phyloP scores from a whole-genome alignment of 305 asterid species.

The Fraxinus baroniana region DNA sequence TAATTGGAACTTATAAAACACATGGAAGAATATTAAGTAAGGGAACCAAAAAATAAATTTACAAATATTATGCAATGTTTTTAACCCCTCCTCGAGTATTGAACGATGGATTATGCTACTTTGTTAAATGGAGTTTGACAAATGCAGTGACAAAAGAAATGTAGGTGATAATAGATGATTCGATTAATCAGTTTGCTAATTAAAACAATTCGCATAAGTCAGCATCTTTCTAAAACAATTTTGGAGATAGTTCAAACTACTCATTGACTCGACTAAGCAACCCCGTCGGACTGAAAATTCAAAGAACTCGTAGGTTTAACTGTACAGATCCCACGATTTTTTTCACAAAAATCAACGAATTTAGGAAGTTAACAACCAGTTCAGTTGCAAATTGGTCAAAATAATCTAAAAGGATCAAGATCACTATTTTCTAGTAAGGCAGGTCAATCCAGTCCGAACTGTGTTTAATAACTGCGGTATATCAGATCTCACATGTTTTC shows the following conservation, averaged over 20 bases:
- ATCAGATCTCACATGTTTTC: neutral
- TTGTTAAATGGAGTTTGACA: no score
- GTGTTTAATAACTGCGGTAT: neutral
- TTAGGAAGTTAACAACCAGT: neutral
- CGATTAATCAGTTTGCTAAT: no score
- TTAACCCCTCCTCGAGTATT: neutral
- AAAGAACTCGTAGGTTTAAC: neutral
- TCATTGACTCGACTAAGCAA: neutral
- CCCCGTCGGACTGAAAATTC: neutral
- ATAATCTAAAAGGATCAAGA: neutral
- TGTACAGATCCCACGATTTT: neutral
- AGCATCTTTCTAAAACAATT: neutral
- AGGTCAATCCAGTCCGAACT: neutral
- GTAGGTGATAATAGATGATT: no score
- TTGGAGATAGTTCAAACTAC: neutral
- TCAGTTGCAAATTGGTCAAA: neutral
- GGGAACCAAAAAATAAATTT: neutral
- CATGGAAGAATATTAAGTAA: no score
- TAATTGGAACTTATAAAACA: neutral
- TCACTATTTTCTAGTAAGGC: neutral
- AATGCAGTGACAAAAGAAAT: no score
- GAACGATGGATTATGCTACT: no score
- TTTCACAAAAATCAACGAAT: neutral
- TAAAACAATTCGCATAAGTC: no score
- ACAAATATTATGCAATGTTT: neutral